Percentiles rank a stretch among this genome's conserved stretches.
Conservation (phyloP, 2,329 filamentous ascomycete species). For the Xylaria sp. region DNA sequence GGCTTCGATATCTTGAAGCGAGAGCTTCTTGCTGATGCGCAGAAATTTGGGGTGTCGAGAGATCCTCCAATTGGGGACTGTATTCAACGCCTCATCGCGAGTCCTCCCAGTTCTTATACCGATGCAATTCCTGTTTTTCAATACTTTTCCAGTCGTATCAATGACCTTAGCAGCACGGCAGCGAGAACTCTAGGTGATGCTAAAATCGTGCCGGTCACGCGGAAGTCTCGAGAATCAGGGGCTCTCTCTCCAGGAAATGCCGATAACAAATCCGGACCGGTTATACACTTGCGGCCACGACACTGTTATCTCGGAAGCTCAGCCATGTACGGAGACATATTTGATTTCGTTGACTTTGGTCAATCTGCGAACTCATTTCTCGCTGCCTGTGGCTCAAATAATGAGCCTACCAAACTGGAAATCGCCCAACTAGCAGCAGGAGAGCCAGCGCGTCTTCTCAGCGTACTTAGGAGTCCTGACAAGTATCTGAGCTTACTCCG, state of each 20-base stretch:
- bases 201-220: conserved; percentile 75
- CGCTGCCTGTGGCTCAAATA: conserved; percentile 87
- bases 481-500: conserved; percentile 88
- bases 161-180: conserved; percentile 74
- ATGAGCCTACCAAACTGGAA: conserved; percentile 87
- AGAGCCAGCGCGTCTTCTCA: conserved; percentile 84
- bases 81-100: conserved; percentile 75
- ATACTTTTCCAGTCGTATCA: conserved; percentile 83
- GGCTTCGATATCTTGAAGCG: conserved; percentile 81
- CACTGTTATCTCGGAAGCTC: conserved; percentile 83
- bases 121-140: conserved; percentile 80
- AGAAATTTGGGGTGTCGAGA: conserved; percentile 84
- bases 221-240: conserved; percentile 47
- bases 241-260: conserved; percentile 24
- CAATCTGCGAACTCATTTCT: conserved; percentile 88
- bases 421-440: conserved; percentile 84
- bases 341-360: conserved; percentile 97
- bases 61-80: conserved; percentile 85
- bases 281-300: conserved; percentile 73
- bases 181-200: conserved; percentile 71
- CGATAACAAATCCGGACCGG: conserved; percentile 55
- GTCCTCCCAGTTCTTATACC: conserved; percentile 73
- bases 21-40: conserved; percentile 82
- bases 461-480: conserved; percentile 81
- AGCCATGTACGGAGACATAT: conserved; percentile 82